phyloP scores from a whole-genome alignment of 768 basidiomycete genomes.

The Boletus rufocinnamomeus region DNA sequence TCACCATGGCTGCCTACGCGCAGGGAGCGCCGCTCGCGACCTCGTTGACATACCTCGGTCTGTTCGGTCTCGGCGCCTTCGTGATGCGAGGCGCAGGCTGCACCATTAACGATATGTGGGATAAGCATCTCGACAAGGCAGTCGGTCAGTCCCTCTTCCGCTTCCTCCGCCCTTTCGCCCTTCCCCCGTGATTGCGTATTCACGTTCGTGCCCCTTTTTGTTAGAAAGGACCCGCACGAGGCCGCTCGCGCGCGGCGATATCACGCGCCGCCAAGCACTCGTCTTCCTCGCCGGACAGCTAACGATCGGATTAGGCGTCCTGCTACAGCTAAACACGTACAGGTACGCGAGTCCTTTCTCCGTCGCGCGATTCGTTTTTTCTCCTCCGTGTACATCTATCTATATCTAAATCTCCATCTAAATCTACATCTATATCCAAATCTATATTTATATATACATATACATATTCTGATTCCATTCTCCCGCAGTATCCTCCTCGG shows the following conservation, averaged over 20 bases:
- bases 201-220: background rate
- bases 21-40: slow-evolving; percentile 62
- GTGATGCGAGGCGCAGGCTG: slow-evolving; percentile 99
- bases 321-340: slow-evolving; percentile 93
- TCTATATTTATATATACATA: background rate
- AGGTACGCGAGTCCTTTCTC: slow-evolving; percentile 56
- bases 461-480: background rate
- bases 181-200: too few relatives aligned
- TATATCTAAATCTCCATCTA: background rate
- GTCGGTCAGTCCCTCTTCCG: slow-evolving; percentile 59
- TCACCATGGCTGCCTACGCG: slow-evolving; percentile 93
- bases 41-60: slow-evolving; percentile 71
- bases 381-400: background rate
- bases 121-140: slow-evolving; percentile 84
- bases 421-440: background rate
- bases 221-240: slow-evolving; percentile 84
- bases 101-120: slow-evolving; percentile 99
- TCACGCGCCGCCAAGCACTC: slow-evolving; percentile 73
- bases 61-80: slow-evolving; percentile 89
- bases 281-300: slow-evolving; percentile 84
- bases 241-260: slow-evolving; percentile 83
- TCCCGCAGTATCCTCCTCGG: slow-evolving; percentile 79
- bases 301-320: slow-evolving; percentile 75
- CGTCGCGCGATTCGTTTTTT: background rate
- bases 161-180: too few relatives aligned